These are phyloP conservation scores for Medicago truncatula DNA, from an alignment of 306 rosid species.

Conservation along the genomic window MtrunA17r5.0-ANR NC_053048.1:52602501-52603000, in stretches of 20 bases:
- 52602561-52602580: slow-evolving; percentile 50
- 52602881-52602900: slow-evolving; percentile 63
- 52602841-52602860: slow-evolving; percentile 61
- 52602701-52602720: slow-evolving; percentile 47
- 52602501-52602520: slow-evolving; percentile 11
- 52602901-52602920: slow-evolving; percentile 59
- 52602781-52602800: slow-evolving; percentile 58
- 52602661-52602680: slow-evolving; percentile 54
- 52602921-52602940: slow-evolving; percentile 61
- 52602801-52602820: slow-evolving; percentile 55
- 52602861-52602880: slow-evolving; percentile 69
- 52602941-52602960: slow-evolving; percentile 53
- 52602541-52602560: slow-evolving; percentile 28
- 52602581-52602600: slow-evolving; percentile 47
- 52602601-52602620: slow-evolving; percentile 55
- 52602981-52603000: slow-evolving; percentile 72
- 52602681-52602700: slow-evolving; percentile 59
- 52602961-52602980: slow-evolving; percentile 68
- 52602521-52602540: slow-evolving; percentile 8
- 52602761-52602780: slow-evolving; percentile 64
- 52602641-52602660: slow-evolving; percentile 63
- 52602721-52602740: slow-evolving; percentile 66
- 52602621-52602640: slow-evolving; percentile 68
- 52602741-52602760: slow-evolving; percentile 61
- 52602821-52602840: slow-evolving; percentile 66